phyloP scores from a whole-genome alignment of 2,329 filamentous ascomycete genomes.

The Fusarium caatingaense region DNA sequence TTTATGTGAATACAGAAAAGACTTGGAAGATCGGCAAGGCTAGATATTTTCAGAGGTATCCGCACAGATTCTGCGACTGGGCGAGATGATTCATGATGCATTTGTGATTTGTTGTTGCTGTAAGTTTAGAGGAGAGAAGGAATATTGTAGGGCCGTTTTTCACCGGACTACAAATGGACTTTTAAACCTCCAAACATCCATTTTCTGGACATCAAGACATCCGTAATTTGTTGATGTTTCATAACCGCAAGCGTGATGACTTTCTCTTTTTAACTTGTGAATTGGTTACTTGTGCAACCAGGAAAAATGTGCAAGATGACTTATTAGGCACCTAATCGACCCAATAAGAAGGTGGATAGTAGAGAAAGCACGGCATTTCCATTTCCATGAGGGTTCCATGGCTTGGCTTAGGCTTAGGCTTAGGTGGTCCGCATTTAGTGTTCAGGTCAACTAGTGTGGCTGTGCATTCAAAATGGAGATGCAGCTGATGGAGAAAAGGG shows the following conservation, averaged over 20 bases:
- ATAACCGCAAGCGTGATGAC: background rate
- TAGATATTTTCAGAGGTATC: background rate
- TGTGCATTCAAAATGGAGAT: conserved; percentile 31
- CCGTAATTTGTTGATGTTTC: background rate
- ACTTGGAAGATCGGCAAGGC: background rate
- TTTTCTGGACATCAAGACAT: background rate
- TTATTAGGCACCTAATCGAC: background rate
- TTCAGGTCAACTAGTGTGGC: conserved; percentile 40
- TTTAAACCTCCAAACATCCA: background rate
- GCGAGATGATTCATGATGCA: conserved; percentile 2
- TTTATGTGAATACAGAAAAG: background rate
- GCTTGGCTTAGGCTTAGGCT: conserved; percentile 2
- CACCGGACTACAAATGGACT: no score
- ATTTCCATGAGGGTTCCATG: background rate
- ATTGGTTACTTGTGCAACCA: background rate
- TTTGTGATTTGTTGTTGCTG: conserved; percentile 1
- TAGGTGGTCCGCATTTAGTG: conserved; percentile 6
- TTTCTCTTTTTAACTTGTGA: background rate
- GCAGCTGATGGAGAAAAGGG: conserved; percentile 29
- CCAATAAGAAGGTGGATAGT: conserved; percentile 7
- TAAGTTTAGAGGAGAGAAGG: background rate
- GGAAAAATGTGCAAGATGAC: background rate
- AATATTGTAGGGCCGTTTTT: conserved; percentile 6
- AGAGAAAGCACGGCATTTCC: background rate
- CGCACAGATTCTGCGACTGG: background rate